A percentile compares a stretch with the other conserved stretches of the same genome.
These are phyloP conservation scores for Serpula lacrymans DNA, from an alignment of 768 basidiomycete species.

Conservation along the genomic window DNA sequence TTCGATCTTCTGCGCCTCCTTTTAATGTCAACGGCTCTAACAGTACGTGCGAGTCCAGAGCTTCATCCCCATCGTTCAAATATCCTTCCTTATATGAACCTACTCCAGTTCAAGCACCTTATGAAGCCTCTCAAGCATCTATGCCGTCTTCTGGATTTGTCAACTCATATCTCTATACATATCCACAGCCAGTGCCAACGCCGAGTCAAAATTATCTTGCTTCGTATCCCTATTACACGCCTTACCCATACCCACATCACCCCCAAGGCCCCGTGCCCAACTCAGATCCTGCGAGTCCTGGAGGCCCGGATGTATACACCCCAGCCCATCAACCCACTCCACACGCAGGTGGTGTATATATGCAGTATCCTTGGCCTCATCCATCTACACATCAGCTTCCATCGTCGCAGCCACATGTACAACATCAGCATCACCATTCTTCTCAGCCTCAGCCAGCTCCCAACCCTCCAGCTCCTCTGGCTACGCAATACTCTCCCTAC, in stretches of 20 bases:
- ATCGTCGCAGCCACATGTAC: conserved; percentile 26
- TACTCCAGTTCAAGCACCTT: conserved; percentile 24
- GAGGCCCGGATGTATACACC: conserved; percentile 30
- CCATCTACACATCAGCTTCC: conserved; percentile 39
- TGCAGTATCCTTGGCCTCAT: conserved; percentile 34
- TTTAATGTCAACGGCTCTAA: conserved; percentile 52
- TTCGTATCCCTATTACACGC: conserved; percentile 39
- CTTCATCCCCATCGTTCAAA: conserved; percentile 73
- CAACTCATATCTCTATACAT: conserved; percentile 35
- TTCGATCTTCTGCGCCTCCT: conserved; percentile 48
- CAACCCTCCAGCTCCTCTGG: conserved; percentile 26
- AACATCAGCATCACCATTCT: conserved; percentile 9
- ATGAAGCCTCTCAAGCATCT: conserved; percentile 27
- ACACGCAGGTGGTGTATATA: conserved; percentile 28
- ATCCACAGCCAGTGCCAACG: conserved; percentile 36
- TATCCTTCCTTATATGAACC: conserved; percentile 76
- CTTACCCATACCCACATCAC: conserved; percentile 51
- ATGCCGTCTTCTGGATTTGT: conserved; percentile 27
- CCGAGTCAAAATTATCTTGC: conserved; percentile 37
- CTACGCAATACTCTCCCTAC: conserved; percentile 29
- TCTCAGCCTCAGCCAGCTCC: conserved; percentile 31
- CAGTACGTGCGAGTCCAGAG: conserved; percentile 69
- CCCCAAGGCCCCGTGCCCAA: conserved; percentile 39
- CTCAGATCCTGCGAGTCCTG: conserved; percentile 29
- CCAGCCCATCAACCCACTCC: conserved; percentile 29